Evolutionary conservation across 352 stramenopile genomes (phyloP), one percentile per base, ranked within the genome.

Genomic region (Phytopythium chamaehyphon): DNA sequence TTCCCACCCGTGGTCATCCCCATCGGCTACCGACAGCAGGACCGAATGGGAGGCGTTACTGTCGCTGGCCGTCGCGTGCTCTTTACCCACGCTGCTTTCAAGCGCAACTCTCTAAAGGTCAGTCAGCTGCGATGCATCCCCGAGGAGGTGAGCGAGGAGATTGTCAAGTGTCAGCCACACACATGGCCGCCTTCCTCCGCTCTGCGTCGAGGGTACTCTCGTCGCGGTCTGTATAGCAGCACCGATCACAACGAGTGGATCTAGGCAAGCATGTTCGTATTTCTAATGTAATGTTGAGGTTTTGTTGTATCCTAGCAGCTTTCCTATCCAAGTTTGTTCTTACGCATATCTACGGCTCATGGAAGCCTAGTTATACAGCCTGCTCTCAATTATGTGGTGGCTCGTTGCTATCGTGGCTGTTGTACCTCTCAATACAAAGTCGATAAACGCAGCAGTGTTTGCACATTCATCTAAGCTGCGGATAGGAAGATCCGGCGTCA

Each of bases 21-120:
- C 18, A 57, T 71, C 11, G 62, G 67, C 39, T 85, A 85, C 53
- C 57, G 57, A 46, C 66, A 69, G 18, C 64, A 80, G 28, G 76
- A 88, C 48, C 70, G 73, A 36, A 57, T 66, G 40, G 71, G 73
- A 22, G 76, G 76, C 31, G 69, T 71, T 26, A 78, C 60, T 3
- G 73, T 88, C 35, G 70, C 67, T 5, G 73, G 73, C 0, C 59
- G 51, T 9, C 59, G 69, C 19, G 64, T 88, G 43, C 47, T 84
- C 0, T 88, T 83, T 51, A 88, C 73, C n/a, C 73, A 71, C 42
- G 62, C 63, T 11, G 74, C 60, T 0, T 88, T 84, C 56, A 84
- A 84, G 55, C 71, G 76, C 18, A 69, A 73, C 46, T 61, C 73
- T 45, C 66, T 73, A 53, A 56, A 73, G 53, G 22, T 67, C 16